Evolutionary conservation across 1,139 yeast genomes (phyloP), one percentile per base, ranked within the genome.

Genomic region (Kodamaea sp.): DNA sequence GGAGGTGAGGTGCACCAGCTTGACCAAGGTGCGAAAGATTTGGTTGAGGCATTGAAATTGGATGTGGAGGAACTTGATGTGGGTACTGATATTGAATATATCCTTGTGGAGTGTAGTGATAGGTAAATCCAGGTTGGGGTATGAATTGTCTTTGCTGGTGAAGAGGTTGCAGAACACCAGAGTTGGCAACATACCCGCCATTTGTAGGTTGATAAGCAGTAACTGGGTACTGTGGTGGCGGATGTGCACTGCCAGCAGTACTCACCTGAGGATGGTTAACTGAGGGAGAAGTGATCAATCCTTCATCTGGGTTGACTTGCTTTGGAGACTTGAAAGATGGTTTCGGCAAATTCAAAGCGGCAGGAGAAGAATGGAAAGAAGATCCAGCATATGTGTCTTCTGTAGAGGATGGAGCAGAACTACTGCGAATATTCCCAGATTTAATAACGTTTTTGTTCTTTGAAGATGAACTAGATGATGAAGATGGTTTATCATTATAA

Each of bases 301-400:
- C 25, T 10, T 30, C 32, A 10, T 38, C 38, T 20, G 33, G 37
- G 10, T 34, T 34, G 7, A 36, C 37, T 31, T 52, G 49, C 41
- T 58, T 62, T 2, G 67, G 65, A 8, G 67, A 58, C 45, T 60
- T 65, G 52, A 77, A 77, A 4, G 78, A 67, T 6, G 82, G 82
- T 48, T 75, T 77, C 25, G 81, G 81, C 45, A 77, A 65, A 29
- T 75, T 72, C 46, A 75, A 60, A 4, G 81, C 81, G 31, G 76
- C 77, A 1, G 82, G 82, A 12, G 80, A 74, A 20, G 78, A 71
- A 55, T 73, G 78, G 52, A 77, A 77, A 30, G 81, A 73, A 31
- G 81, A 72, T 11, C 82, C 82, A 38, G 82, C 82, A 55, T 75
- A 77, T 27, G 65, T 65, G 28, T 65, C 68, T 49, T 58, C 70